These are phyloP conservation scores for Fusarium tricinctum DNA, from an alignment of 2,329 filamentous ascomycete genomes.

Conservation along the genomic window DNA sequence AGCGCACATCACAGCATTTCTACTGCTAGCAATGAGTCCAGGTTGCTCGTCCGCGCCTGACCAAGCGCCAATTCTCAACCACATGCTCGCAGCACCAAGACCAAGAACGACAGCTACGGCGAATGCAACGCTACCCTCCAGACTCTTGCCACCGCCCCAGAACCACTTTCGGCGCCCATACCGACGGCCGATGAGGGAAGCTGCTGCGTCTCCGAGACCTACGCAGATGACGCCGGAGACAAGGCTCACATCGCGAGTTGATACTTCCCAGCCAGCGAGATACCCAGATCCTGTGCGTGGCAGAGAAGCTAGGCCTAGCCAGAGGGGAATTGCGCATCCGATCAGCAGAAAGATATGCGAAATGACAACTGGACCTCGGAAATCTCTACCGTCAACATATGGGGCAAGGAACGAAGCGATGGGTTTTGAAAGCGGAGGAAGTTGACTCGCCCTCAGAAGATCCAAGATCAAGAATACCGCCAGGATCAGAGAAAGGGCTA, in stretches of 20 bases:
- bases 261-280: constrained; percentile 81
- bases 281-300: constrained; percentile 68
- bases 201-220: constrained; percentile 93
- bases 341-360: constrained; percentile 96
- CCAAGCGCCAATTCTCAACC: constrained; percentile 84
- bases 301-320: constrained; percentile 84
- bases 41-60: constrained; percentile 65
- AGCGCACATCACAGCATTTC: constrained; percentile 81
- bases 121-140: constrained; percentile 90
- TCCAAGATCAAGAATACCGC: constrained; percentile 91
- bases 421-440: constrained; percentile 89
- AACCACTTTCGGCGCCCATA: constrained; percentile 93
- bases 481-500: constrained; percentile 84
- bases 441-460: constrained; percentile 88
- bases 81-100: constrained; percentile 76
- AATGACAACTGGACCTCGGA: constrained; percentile 93
- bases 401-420: constrained; percentile 90
- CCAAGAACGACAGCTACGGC: constrained; percentile 82
- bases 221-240: constrained; percentile 93
- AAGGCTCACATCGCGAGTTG: constrained; percentile 85
- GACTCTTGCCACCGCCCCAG: constrained; percentile 95
- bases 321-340: constrained; percentile 93
- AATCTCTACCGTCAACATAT: constrained; percentile 93
- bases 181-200: constrained; percentile 87
- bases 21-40: constrained; percentile 57